Conservation (phyloP, 192 early-diverging fungal species). For the Helicostylum pulchrum region DNA sequence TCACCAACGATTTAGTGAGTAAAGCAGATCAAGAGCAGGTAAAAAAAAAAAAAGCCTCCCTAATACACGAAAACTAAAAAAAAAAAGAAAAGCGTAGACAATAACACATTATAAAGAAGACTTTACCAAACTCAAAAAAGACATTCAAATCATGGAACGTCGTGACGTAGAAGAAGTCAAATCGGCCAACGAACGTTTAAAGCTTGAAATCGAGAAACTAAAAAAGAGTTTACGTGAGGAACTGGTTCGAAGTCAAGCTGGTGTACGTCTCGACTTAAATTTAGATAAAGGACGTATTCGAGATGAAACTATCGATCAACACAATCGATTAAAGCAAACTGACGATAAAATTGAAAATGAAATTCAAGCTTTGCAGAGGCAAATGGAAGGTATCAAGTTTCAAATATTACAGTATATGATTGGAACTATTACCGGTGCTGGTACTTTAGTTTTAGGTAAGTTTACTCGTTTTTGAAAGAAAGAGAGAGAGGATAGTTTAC, state of each 20-base stretch:
- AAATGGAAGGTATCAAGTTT: constrained; percentile 89
- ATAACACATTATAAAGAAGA: constrained; percentile 83
- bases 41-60: not conserved
- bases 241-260: constrained; percentile 77
- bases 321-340: constrained; percentile 79
- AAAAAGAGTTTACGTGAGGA: constrained; percentile 79
- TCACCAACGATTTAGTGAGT: constrained; percentile 65
- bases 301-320: constrained; percentile 78
- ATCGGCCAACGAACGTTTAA: constrained; percentile 73
- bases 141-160: constrained; percentile 86
- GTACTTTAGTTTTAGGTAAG: constrained; percentile 70
- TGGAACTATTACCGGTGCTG: constrained; percentile 76
- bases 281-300: constrained; percentile 87
- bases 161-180: constrained; percentile 82
- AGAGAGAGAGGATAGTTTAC: not conserved
- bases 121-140: constrained; percentile 81
- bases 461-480: not conserved
- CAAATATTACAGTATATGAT: constrained; percentile 80
- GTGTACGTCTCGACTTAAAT: constrained; percentile 81
- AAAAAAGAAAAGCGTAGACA: constrained; percentile 41
- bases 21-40: constrained; percentile 78
- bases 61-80: not conserved
- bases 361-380: constrained; percentile 72
- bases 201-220: constrained; percentile 81
- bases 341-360: constrained; percentile 86